Conservation (phyloP, 148 eudicot genomes). For the Rhododendron henanense region DNA sequence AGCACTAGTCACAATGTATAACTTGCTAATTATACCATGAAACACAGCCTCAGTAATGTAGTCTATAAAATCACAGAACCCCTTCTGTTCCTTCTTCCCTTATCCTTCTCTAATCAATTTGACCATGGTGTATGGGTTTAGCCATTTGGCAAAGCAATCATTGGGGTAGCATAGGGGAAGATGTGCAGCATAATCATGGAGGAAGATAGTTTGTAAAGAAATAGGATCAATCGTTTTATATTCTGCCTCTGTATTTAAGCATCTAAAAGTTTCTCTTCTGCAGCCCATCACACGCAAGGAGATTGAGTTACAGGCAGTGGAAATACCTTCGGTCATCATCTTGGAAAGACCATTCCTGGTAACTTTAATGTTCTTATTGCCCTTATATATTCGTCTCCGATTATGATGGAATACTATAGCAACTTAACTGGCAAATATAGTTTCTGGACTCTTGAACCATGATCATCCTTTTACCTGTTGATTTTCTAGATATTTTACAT, state of each 20-base stretch:
- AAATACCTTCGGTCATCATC: constrained; percentile 56
- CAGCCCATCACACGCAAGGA: constrained; percentile 90
- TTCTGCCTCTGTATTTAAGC: not conserved
- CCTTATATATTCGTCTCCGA: not conserved
- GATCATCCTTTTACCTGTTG: not conserved
- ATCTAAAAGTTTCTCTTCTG: constrained; percentile 16
- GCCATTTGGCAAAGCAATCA: not conserved
- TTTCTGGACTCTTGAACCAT: not conserved
- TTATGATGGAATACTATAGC: not conserved
- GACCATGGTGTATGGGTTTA: not conserved
- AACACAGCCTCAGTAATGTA: not conserved
- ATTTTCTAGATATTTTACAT: not conserved
- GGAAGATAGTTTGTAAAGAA: constrained; percentile 1
- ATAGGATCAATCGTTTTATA: not conserved
- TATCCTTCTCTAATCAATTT: not conserved
- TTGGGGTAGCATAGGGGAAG: not conserved
- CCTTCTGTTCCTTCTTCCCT: constrained; percentile 2
- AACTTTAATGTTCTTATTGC: constrained; percentile 6
- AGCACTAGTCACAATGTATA: not conserved
- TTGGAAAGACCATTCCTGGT: constrained; percentile 85
- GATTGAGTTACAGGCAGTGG: constrained; percentile 67
- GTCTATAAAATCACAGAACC: not conserved
- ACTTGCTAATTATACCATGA: not conserved
- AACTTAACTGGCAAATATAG: not conserved
- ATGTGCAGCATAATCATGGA: not conserved